Evolutionary conservation across 23 red algal genomes (phyloP).

Genomic region (Gracilariopsis chorda): DNA sequence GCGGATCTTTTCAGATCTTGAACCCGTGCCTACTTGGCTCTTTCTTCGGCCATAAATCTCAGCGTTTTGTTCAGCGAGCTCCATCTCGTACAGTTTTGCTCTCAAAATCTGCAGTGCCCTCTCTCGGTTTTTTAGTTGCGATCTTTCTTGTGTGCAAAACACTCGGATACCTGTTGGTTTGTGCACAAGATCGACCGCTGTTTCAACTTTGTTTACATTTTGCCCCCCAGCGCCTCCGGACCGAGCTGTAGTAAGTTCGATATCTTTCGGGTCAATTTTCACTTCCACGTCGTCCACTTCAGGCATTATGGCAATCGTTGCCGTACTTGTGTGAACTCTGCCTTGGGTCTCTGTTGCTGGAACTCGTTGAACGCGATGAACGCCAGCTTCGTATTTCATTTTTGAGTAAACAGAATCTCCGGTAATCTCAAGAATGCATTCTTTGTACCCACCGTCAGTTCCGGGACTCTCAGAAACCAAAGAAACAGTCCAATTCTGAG

Average conservation of each 20-base stretch:
- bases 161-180: conserved; percentile 95
- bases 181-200: conserved; percentile 92
- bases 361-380: conserved; percentile 93
- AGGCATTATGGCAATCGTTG: conserved; percentile 95
- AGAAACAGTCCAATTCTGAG: conserved; percentile 53
- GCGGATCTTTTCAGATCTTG: conserved; percentile 96
- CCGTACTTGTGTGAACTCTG: conserved; percentile 91
- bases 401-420: conserved; percentile 90
- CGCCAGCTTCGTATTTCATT: conserved; percentile 98
- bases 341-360: conserved; percentile 90
- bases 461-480: conserved; percentile 60
- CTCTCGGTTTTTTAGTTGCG: conserved; percentile 92
- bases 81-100: conserved; percentile 96
- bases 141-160: conserved; percentile 91
- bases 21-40: conserved; percentile 95
- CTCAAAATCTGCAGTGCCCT: conserved; percentile 99
- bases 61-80: conserved; percentile 82
- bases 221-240: conserved; percentile 99
- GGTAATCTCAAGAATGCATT: conserved; percentile 89
- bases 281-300: conserved; percentile 98
- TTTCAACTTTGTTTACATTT: conserved; percentile 99
- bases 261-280: conserved; percentile 96
- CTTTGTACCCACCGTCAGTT: conserved; percentile 88
- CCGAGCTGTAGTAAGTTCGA: conserved; percentile 87
- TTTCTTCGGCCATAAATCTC: conserved; percentile 77